Conservation (phyloP, 257 asterid genomes). For the Salvia miltiorrhiza region DNA sequence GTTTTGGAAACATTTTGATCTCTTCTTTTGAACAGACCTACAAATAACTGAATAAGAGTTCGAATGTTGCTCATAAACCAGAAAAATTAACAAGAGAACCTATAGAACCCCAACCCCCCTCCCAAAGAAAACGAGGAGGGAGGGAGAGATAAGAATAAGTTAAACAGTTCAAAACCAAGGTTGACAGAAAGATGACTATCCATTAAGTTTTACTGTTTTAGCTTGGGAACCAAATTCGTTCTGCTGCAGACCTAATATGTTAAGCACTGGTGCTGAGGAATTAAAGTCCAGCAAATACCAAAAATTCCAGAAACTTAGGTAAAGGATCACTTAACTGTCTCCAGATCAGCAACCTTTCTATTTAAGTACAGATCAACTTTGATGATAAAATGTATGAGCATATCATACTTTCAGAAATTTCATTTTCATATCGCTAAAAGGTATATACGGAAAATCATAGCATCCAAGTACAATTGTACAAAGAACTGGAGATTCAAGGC, state of each 20-base stretch:
- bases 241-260: background rate
- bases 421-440: background rate
- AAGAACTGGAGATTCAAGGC: slow-evolving; percentile 5
- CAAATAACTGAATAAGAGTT: slow-evolving; percentile 20
- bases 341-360: background rate
- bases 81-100: background rate
- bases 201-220: background rate
- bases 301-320: slow-evolving; percentile 13
- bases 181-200: background rate
- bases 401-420: slow-evolving; percentile 1
- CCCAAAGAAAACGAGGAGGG: background rate
- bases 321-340: slow-evolving; percentile 4
- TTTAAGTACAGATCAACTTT: background rate
- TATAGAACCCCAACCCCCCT: background rate
- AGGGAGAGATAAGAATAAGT: background rate
- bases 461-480: background rate
- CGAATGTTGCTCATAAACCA: slow-evolving; percentile 17
- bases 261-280: background rate
- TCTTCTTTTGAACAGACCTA: slow-evolving; percentile 56
- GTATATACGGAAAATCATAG: background rate
- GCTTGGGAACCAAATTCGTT: slow-evolving; percentile 1
- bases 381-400: background rate
- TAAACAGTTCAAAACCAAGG: background rate
- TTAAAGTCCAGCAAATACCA: background rate
- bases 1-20: slow-evolving; percentile 37